Percentiles rank a stretch among this genome's conserved stretches.
These are phyloP conservation scores for Kodamaea suecica DNA, from an alignment of 1,139 yeast species.

Conservation along the genomic window DNA sequence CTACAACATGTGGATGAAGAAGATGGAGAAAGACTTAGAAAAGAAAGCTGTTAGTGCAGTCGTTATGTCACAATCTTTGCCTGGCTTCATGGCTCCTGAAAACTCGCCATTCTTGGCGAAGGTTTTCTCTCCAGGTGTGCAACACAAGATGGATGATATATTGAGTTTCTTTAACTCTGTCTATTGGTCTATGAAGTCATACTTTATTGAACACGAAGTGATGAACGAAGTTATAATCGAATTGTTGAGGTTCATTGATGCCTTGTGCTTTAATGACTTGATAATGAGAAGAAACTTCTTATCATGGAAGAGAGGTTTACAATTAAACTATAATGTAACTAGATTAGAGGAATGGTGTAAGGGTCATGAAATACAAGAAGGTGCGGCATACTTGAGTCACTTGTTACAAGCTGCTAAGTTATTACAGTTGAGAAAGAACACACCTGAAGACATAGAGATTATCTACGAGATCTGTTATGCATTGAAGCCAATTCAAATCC, in stretches of 20 bases:
- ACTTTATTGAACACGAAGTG: slow-evolving; percentile 81
- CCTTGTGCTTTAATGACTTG: slow-evolving; percentile 91
- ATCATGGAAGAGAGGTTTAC: slow-evolving; percentile 97
- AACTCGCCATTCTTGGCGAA: slow-evolving; percentile 81
- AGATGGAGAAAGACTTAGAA: slow-evolving; percentile 85
- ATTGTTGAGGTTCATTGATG: slow-evolving; percentile 83
- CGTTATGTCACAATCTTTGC: slow-evolving; percentile 88
- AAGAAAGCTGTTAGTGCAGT: slow-evolving; percentile 93
- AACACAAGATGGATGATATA: slow-evolving; percentile 93
- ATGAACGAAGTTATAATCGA: slow-evolving; percentile 84
- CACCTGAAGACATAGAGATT: slow-evolving; percentile 86
- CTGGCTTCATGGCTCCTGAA: slow-evolving; percentile 93
- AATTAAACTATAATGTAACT: slow-evolving; percentile 93
- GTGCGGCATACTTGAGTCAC: slow-evolving; percentile 82
- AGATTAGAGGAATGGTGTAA: slow-evolving; percentile 99
- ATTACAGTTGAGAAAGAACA: slow-evolving; percentile 85
- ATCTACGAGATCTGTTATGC: slow-evolving; percentile 95
- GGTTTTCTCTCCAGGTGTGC: slow-evolving; percentile 69
- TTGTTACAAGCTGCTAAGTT: slow-evolving; percentile 92
- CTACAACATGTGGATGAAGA: slow-evolving; percentile 97
- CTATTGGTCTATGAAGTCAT: slow-evolving; percentile 91
- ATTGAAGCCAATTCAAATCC: slow-evolving; percentile 90
- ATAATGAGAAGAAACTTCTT: slow-evolving; percentile 92
- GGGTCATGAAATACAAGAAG: slow-evolving; percentile 88
- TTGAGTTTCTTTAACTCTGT: slow-evolving; percentile 86